A percentile compares a stretch with the other conserved stretches of the same genome.
Evolutionary conservation across 768 basidiomycete genomes (phyloP).

Genomic region (Symmetrospora coprosmae): DNA sequence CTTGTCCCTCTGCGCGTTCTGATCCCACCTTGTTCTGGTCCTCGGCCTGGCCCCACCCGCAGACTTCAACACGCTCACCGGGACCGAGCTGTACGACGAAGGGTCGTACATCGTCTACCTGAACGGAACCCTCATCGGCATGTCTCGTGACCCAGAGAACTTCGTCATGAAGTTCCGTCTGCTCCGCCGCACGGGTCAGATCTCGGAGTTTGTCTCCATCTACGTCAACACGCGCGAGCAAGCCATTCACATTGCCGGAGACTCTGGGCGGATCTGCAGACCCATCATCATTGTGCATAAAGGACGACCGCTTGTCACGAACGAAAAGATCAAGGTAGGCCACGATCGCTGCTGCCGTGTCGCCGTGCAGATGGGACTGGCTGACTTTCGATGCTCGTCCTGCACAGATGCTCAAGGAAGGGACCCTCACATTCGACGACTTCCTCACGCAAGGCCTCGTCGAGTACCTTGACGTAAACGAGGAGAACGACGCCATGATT

Average conservation of each 20-base stretch:
- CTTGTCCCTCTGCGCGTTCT: neutral
- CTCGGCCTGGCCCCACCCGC: conserved; percentile 31
- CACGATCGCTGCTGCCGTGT: neutral
- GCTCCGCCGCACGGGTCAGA: conserved; percentile 72
- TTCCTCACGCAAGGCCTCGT: conserved; percentile 83
- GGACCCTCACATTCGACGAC: conserved; percentile 71
- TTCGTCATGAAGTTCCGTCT: conserved; percentile 86
- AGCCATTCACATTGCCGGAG: conserved; percentile 87
- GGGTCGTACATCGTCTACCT: conserved; percentile 90
- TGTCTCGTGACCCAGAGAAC: conserved; percentile 66
- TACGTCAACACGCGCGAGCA: conserved; percentile 93
- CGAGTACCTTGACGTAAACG: conserved; percentile 96
- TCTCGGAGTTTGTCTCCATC: conserved; percentile 91
- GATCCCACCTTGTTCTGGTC: neutral
- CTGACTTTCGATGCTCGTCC: neutral
- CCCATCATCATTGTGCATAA: conserved; percentile 93
- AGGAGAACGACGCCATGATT: conserved; percentile 95
- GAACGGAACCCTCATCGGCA: conserved; percentile 87
- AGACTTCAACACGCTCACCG: conserved; percentile 82
- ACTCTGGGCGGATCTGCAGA: conserved; percentile 93
- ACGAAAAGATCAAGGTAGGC: conserved; percentile 63
- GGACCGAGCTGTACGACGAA: conserved; percentile 86
- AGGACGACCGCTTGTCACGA: conserved; percentile 56
- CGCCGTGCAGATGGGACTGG: neutral
- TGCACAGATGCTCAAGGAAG: conserved; percentile 61